Evolutionary conservation across 768 basidiomycete genomes (phyloP), one percentile per base, ranked within the genome.

Genomic region (Leccinum uliginosum): DNA sequence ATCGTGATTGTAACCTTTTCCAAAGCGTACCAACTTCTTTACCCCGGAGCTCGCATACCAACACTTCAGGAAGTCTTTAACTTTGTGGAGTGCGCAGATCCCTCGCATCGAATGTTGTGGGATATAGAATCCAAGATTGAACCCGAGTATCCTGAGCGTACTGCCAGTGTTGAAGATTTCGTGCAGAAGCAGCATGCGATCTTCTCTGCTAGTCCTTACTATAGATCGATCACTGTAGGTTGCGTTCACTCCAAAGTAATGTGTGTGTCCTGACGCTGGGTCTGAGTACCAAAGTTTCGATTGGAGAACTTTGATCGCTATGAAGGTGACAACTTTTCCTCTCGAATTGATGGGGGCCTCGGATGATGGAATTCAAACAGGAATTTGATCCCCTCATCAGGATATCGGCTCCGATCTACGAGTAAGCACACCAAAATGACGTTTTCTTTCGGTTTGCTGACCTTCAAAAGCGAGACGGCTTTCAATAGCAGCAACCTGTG

Each of bases 111-210:
- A 51, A 77, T 91, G 34, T 70, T 75, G 35, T 89, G 84, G 80
- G 91, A 91, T 66, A 86, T 93, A 59, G 91, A 92, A 73, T 87
- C 86, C 15, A 90, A 89, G 68, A 79, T 88, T 55, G 78, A 88
- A 59, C 73, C 87, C 4, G 74, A 69, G n/a, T 62, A 74, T 51
- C 76, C 80, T 6, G 76, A 80, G 59, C 73, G 75, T 38, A 87
- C 87, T 17, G 73, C 71, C 15, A 67, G 74, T 17, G 83, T 83
- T 17, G 73, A 81, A 17, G 81, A 82, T 52, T 89, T 89, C 63
- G 87, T 88, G 9, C 71, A 68, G 51, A 78, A 75, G 32, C 87
- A 90, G 63, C 77, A 85, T 62, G 79, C 76, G 9, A 70, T 79
- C 43, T 89, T 90, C 62, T 61, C 71, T 24, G 72, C 71, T 14